phyloP scores from a whole-genome alignment of 495 filamentous ascomycete species.

The Trichocladium antarcticum region DNA sequence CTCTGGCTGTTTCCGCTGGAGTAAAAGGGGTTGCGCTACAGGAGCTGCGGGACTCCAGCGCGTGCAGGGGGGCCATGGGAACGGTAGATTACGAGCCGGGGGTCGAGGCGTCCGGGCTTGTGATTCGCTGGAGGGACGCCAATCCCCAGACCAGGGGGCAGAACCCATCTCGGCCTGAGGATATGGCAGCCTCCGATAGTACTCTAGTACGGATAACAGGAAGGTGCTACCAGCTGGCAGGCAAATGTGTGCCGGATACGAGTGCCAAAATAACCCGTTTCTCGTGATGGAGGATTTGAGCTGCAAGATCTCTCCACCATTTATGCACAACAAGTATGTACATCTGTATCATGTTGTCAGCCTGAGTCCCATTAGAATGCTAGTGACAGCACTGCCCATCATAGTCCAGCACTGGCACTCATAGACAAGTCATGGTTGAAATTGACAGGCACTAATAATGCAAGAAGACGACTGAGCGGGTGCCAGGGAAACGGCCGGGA shows the following conservation, averaged over 20 bases:
- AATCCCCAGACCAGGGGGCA: constrained; percentile 13
- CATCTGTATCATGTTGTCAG: too few species aligned
- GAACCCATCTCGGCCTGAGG: constrained; percentile 5
- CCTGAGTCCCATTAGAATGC: too few species aligned
- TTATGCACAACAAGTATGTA: neutral
- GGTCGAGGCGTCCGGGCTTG: neutral
- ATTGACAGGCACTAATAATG: too few species aligned
- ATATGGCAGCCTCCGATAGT: too few species aligned
- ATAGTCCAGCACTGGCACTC: too few species aligned
- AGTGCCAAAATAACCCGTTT: neutral
- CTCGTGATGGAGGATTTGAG: neutral
- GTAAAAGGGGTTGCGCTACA: constrained; percentile 27
- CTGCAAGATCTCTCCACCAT: neutral
- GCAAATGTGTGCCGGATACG: too few species aligned
- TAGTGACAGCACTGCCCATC: too few species aligned
- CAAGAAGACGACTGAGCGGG: too few species aligned
- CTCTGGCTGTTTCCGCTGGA: constrained; percentile 11
- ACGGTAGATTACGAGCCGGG: constrained; percentile 19
- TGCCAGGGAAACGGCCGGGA: too few species aligned
- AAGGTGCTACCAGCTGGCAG: too few species aligned
- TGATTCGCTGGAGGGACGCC: constrained; percentile 18
- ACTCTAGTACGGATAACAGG: too few species aligned
- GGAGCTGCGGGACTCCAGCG: constrained; percentile 6
- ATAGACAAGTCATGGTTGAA: too few species aligned
- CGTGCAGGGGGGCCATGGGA: constrained; percentile 14